Evolutionary conservation across 495 filamentous ascomycete species (phyloP).

Genomic region (Sphaerosporella brunnea): DNA sequence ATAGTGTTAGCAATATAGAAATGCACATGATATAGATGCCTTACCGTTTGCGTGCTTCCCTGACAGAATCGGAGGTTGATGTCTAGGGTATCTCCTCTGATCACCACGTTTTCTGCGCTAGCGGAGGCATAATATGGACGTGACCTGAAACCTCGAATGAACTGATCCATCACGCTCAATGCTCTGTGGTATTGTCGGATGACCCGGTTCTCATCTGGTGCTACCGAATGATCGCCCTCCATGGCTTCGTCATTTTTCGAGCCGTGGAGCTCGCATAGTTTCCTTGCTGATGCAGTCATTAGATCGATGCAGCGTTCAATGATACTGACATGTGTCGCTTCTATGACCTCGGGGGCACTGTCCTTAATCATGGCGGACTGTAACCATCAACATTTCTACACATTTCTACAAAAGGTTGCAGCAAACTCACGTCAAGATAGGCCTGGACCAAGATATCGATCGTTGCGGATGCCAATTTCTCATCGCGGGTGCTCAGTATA

Average conservation of each 20-base stretch:
- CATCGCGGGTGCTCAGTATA: constrained; percentile 50
- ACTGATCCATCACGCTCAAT: constrained; percentile 36
- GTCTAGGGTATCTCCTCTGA: background rate
- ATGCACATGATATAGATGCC: background rate
- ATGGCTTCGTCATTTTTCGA: constrained; percentile 24
- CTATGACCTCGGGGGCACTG: constrained; percentile 29
- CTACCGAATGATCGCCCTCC: constrained; percentile 15
- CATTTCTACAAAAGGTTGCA: too few species aligned
- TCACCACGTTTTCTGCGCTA: background rate
- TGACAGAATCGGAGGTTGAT: background rate
- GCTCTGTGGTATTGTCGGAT: constrained; percentile 16
- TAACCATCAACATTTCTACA: background rate
- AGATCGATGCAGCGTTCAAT: constrained; percentile 63
- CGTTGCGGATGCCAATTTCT: constrained; percentile 48
- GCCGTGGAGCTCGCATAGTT: constrained; percentile 25
- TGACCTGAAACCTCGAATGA: constrained; percentile 36
- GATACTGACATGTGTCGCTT: constrained; percentile 59
- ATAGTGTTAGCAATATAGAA: constrained; percentile 6
- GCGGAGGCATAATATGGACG: constrained; percentile 33
- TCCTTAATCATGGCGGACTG: background rate
- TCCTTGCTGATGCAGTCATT: constrained; percentile 46
- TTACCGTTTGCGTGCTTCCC: background rate
- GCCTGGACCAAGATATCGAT: constrained; percentile 53
- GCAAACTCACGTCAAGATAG: constrained; percentile 42
- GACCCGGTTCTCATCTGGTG: constrained; percentile 25